These are phyloP conservation scores for Naganishia albida DNA, from an alignment of 1,284 basidiomycete species.

Conservation along the genomic window DNA sequence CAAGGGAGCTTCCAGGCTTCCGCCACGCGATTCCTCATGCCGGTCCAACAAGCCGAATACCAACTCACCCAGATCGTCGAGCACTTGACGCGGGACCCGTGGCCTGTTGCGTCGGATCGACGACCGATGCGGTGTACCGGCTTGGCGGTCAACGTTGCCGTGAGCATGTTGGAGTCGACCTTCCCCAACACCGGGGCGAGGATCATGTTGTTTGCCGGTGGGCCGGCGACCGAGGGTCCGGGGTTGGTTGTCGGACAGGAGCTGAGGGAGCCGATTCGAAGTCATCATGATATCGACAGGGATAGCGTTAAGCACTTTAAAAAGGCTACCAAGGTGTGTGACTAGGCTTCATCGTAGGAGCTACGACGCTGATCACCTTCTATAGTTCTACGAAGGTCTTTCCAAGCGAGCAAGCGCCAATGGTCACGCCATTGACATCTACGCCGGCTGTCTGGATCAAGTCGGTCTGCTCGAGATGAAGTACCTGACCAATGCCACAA, in stretches of 20 bases:
- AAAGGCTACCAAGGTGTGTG: slow-evolving; percentile 82
- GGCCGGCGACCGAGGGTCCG: slow-evolving; percentile 94
- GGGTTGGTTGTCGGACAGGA: slow-evolving; percentile 96
- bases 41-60: slow-evolving; percentile 92
- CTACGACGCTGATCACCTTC: slow-evolving; percentile 10
- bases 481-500: slow-evolving; percentile 89
- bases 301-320: slow-evolving; percentile 98
- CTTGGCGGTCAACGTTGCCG: slow-evolving; percentile 89
- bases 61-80: slow-evolving; percentile 94
- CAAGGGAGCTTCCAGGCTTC: slow-evolving; percentile 76
- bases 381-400: slow-evolving; percentile 89
- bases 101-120: slow-evolving; percentile 96
- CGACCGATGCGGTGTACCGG: slow-evolving; percentile 94
- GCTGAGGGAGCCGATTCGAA: slow-evolving; percentile 95
- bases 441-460: slow-evolving; percentile 97
- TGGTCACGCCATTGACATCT: slow-evolving; percentile 92
- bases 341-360: neutral
- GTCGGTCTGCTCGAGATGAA: slow-evolving; percentile 98
- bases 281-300: slow-evolving; percentile 98
- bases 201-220: slow-evolving; percentile 95
- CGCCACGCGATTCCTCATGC: slow-evolving; percentile 90
- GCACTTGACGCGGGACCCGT: slow-evolving; percentile 85
- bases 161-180: slow-evolving; percentile 91
- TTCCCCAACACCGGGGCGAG: slow-evolving; percentile 95
- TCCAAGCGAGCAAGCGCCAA: slow-evolving; percentile 93